These are phyloP conservation scores for Ceratocystis smalleyi DNA, from an alignment of 2,329 filamentous ascomycete genomes.

Conservation along the genomic window DNA sequence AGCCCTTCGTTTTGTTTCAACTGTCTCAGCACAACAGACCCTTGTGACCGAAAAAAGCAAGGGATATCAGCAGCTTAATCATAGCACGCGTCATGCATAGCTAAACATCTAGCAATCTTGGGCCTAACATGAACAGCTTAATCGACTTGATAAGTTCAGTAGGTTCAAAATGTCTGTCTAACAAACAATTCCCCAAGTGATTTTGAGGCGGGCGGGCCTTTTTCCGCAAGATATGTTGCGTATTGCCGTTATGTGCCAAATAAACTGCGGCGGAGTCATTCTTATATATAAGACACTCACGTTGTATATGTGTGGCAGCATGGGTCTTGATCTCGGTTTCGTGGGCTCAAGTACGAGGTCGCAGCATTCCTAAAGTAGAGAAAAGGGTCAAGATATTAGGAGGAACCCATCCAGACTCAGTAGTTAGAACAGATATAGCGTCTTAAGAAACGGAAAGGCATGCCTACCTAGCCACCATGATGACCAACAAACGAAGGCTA, in stretches of 20 bases:
- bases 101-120: not conserved
- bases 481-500: too few relatives aligned
- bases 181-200: not conserved
- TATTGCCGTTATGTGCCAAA: not conserved
- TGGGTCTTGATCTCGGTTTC: too few relatives aligned
- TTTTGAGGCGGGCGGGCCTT: not conserved
- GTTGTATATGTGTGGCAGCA: not conserved
- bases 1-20: constrained; percentile 1
- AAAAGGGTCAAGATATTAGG: too few relatives aligned
- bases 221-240: not conserved
- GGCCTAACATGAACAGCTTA: not conserved
- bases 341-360: too few relatives aligned
- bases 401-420: too few relatives aligned
- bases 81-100: not conserved
- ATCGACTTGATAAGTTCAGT: not conserved
- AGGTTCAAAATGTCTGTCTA: not conserved
- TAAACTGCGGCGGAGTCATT: not conserved
- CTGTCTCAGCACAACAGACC: not conserved
- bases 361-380: too few relatives aligned
- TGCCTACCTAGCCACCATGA: not conserved
- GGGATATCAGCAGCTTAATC: constrained; percentile 1
- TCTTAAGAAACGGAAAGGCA: too few relatives aligned
- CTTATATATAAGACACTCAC: not conserved
- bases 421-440: too few relatives aligned
- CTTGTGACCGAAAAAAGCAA: not conserved